These are phyloP conservation scores for Epipyxis sp. DNA, from an alignment of 108 stramenopile species.

Conservation along the genomic window DNA sequence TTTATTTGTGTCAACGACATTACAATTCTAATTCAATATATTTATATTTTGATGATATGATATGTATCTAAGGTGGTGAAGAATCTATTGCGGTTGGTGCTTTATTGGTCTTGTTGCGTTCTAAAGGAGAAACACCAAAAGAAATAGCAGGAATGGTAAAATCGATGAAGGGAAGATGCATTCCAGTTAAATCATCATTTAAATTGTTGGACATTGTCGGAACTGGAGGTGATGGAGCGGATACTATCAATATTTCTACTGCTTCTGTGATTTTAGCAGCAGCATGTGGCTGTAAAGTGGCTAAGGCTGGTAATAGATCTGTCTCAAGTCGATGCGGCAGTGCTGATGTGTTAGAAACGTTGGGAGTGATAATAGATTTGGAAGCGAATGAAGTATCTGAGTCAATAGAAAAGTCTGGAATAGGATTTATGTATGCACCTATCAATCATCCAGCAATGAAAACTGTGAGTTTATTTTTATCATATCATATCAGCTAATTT, in stretches of 20 bases:
- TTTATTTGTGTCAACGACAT: not conserved
- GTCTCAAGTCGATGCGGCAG: conserved; percentile 83
- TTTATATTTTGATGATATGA: not conserved
- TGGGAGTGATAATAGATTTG: conserved; percentile 89
- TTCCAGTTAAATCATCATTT: conserved; percentile 41
- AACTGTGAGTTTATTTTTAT: not conserved
- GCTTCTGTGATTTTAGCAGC: conserved; percentile 90
- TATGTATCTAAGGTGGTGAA: conserved; percentile 1
- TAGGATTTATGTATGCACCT: conserved; percentile 97
- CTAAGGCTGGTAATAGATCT: conserved; percentile 92
- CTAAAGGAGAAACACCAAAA: conserved; percentile 79
- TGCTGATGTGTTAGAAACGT: conserved; percentile 89
- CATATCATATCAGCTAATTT: not conserved
- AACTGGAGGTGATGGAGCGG: conserved; percentile 97
- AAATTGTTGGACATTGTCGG: conserved; percentile 96
- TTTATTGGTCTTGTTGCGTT: conserved; percentile 77
- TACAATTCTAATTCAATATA: not conserved
- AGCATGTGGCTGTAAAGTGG: conserved; percentile 83
- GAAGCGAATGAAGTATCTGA: conserved; percentile 74
- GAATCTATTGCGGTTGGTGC: conserved; percentile 49
- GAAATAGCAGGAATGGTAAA: conserved; percentile 93
- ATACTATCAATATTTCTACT: conserved; percentile 96
- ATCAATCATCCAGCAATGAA: conserved; percentile 96
- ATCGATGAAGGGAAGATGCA: conserved; percentile 73
- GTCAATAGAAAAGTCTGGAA: conserved; percentile 75